phyloP scores from a whole-genome alignment of 805 yeast species.

The Wickerhamiella qilinensis region DNA sequence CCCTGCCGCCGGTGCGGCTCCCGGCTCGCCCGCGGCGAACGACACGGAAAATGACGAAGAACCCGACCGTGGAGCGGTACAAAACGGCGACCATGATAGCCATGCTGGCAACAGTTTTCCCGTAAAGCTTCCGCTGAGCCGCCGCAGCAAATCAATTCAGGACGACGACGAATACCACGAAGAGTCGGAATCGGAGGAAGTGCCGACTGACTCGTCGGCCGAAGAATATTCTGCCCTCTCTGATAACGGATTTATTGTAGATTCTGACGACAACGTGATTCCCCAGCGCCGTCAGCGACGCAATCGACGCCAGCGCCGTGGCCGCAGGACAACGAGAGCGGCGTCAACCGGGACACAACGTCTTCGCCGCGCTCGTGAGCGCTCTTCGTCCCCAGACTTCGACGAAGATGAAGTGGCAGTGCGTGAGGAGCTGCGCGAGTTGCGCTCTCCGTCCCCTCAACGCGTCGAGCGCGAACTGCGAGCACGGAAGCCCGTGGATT shows the following conservation, averaged over 20 bases:
- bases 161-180: slow-evolving; percentile 3
- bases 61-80: background rate
- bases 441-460: slow-evolving; percentile 9
- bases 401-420: slow-evolving; percentile 9
- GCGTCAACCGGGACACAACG: background rate
- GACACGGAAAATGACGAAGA: too few species aligned
- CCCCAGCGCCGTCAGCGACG: slow-evolving; percentile 3
- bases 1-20: background rate
- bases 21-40: too few species aligned
- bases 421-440: slow-evolving; percentile 13
- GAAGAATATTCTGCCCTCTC: slow-evolving; percentile 3
- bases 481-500: slow-evolving; percentile 14
- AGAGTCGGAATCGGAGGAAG: background rate
- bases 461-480: slow-evolving; percentile 11
- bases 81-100: background rate
- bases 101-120: background rate
- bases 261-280: slow-evolving; percentile 11
- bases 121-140: background rate
- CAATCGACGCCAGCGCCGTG: slow-evolving; percentile 1
- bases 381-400: background rate
- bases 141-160: background rate
- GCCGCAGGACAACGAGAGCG: too few species aligned
- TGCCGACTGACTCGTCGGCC: background rate
- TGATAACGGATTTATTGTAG: slow-evolving; percentile 8
- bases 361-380: background rate